phyloP scores from a whole-genome alignment of 2,329 filamentous ascomycete genomes.

The Reticulascus tulasneorum region DNA sequence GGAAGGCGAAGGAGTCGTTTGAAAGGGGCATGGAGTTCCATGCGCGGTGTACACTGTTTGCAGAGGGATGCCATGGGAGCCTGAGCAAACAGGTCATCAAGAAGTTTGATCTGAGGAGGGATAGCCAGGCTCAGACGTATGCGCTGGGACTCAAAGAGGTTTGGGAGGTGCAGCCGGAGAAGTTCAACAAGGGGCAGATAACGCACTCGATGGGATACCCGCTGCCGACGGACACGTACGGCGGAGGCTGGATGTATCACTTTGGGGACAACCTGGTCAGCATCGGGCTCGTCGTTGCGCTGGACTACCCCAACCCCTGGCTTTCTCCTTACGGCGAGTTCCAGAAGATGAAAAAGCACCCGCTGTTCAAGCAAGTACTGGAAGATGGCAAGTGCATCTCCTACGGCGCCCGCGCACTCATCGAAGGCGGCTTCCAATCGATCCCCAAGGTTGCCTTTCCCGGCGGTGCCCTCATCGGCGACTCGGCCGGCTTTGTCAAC shows the following conservation, averaged over 20 bases:
- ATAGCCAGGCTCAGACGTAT: constrained; percentile 94
- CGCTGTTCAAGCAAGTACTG: constrained; percentile 80
- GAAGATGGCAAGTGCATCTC: constrained; percentile 97
- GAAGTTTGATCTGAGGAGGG: constrained; percentile 84
- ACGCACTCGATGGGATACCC: constrained; percentile 93
- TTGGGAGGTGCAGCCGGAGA: constrained; percentile 92
- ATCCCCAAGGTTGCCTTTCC: constrained; percentile 97
- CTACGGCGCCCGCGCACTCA: constrained; percentile 85
- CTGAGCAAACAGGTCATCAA: constrained; percentile 92
- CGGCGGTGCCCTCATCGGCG: constrained; percentile 89
- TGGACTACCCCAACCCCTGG: constrained; percentile 97
- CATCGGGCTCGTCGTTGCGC: constrained; percentile 83
- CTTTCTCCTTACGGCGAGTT: constrained; percentile 93
- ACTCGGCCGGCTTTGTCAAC: constrained; percentile 95
- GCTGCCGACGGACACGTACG: constrained; percentile 82
- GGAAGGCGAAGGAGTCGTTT: constrained; percentile 83
- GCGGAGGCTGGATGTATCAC: constrained; percentile 99
- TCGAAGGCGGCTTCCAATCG: constrained; percentile 95
- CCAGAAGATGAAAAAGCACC: constrained; percentile 97
- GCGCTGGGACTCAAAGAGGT: constrained; percentile 93
- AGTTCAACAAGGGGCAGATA: constrained; percentile 82
- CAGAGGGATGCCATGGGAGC: constrained; percentile 92
- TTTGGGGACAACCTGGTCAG: constrained; percentile 96
- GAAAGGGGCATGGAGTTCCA: constrained; percentile 99
- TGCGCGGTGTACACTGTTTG: constrained; percentile 84